Evolutionary conservation across 148 eudicot species (phyloP).

Genomic region (Persicaria tinctoria): DNA sequence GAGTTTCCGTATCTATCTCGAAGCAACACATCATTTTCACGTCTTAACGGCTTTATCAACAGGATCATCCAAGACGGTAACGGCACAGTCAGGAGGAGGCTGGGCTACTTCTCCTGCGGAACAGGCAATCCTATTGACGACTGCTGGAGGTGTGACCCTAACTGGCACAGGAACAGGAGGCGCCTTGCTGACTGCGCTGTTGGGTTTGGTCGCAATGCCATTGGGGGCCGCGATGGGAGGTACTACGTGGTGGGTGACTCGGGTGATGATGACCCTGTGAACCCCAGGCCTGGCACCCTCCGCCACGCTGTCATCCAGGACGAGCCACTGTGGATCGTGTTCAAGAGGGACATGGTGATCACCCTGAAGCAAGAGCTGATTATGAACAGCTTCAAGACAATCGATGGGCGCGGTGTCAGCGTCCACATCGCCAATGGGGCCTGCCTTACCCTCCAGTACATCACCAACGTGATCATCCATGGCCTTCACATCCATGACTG

Average conservation of each 20-base stretch:
- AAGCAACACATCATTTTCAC: too few relatives aligned
- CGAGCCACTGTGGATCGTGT: constrained; percentile 75
- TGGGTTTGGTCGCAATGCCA: constrained; percentile 85
- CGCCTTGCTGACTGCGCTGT: constrained; percentile 80
- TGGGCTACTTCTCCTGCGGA: constrained; percentile 73
- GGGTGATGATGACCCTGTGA: constrained; percentile 49
- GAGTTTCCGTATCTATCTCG: not conserved
- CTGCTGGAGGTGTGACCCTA: constrained; percentile 82
- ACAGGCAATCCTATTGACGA: constrained; percentile 91
- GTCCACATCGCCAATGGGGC: constrained; percentile 87
- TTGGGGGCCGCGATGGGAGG: constrained; percentile 74
- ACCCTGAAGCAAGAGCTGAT: constrained; percentile 65
- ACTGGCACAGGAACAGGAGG: constrained; percentile 61
- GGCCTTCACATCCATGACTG: constrained; percentile 81
- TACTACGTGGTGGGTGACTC: constrained; percentile 76
- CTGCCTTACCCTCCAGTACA: constrained; percentile 64
- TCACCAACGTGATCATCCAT: constrained; percentile 76
- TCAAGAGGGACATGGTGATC: constrained; percentile 80
- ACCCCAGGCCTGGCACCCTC: constrained; percentile 82
- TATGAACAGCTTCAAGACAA: constrained; percentile 92
- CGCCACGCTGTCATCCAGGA: constrained; percentile 89
- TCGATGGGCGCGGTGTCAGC: constrained; percentile 71
- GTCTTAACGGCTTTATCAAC: too few relatives aligned
- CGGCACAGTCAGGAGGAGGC: constrained; percentile 56
- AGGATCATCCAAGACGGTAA: constrained; percentile 16